Percentiles rank a stretch among this genome's conserved stretches.
phyloP scores from a whole-genome alignment of 1,139 yeast genomes.

The Pichia sp. region DNA sequence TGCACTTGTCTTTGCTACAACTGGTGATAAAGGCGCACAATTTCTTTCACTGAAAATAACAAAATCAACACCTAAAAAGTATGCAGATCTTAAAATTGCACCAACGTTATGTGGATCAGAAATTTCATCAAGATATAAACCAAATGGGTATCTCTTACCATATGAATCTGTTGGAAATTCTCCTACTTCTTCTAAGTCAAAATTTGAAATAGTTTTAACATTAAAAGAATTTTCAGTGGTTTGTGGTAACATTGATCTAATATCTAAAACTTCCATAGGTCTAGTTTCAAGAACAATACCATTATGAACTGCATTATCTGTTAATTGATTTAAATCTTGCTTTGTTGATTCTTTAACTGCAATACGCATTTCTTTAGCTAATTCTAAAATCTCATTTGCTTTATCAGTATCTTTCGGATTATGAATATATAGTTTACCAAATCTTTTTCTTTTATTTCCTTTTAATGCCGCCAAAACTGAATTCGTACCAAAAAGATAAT shows the following conservation, averaged over 20 bases:
- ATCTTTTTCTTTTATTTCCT: constrained; percentile 48
- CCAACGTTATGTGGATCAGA: constrained; percentile 92
- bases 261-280: constrained; percentile 43
- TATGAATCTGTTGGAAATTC: constrained; percentile 5
- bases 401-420: constrained; percentile 34
- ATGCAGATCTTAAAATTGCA: constrained; percentile 76
- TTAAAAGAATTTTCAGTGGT: constrained; percentile 32
- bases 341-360: constrained; percentile 33
- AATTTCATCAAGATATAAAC: constrained; percentile 71
- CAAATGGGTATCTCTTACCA: constrained; percentile 49
- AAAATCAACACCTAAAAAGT: constrained; percentile 80
- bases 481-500: constrained; percentile 71
- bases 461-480: constrained; percentile 66
- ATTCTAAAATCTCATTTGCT: constrained; percentile 33
- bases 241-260: constrained; percentile 33
- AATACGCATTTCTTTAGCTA: constrained; percentile 37
- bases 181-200: constrained; percentile 1
- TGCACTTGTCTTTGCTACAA: constrained; percentile 73
- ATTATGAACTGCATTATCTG: constrained; percentile 74
- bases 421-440: constrained; percentile 45
- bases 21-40: constrained; percentile 71
- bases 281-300: constrained; percentile 70
- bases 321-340: constrained; percentile 53
- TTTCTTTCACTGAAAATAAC: constrained; percentile 64
- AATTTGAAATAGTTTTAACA: constrained; percentile 20